phyloP scores from a whole-genome alignment of 2,329 filamentous ascomycete species.

The Epichloe sibirici region DNA sequence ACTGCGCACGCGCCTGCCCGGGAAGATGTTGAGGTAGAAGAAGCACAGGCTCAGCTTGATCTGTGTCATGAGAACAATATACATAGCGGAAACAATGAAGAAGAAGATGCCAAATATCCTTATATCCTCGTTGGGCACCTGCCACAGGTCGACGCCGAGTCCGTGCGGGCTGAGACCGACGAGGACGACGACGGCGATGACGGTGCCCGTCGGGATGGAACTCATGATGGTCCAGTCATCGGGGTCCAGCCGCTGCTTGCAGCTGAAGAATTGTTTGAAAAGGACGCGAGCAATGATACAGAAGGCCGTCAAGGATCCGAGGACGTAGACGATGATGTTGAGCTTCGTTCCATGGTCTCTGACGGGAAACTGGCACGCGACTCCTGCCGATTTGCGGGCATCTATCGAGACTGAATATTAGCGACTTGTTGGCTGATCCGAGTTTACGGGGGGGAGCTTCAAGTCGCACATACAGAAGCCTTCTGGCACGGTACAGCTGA shows the following conservation, averaged over 20 bases:
- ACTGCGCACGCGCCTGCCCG: slow-evolving; percentile 15
- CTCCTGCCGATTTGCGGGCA: neutral
- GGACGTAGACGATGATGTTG: neutral
- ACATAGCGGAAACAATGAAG: slow-evolving; percentile 22
- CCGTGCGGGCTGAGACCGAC: slow-evolving; percentile 13
- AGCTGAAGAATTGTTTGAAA: slow-evolving; percentile 16
- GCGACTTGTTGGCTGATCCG: neutral
- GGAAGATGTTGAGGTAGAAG: slow-evolving; percentile 33
- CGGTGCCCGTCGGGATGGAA: slow-evolving; percentile 10
- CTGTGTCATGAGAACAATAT: slow-evolving; percentile 24
- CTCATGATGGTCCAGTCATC: slow-evolving; percentile 20
- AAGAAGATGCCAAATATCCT: slow-evolving; percentile 22
- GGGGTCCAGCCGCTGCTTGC: slow-evolving; percentile 17
- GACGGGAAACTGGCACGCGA: neutral
- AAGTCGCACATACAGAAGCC: neutral
- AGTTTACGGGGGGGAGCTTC: neutral
- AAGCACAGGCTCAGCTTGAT: slow-evolving; percentile 29
- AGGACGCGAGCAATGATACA: slow-evolving; percentile 8
- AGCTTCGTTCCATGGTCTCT: neutral
- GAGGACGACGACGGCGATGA: slow-evolving; percentile 11
- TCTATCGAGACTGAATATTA: neutral
- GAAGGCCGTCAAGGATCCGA: slow-evolving; percentile 7
- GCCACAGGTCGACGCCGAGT: slow-evolving; percentile 11
- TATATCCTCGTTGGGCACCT: neutral
- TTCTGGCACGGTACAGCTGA: neutral